These are phyloP conservation scores for Lactuca sativa DNA, from an alignment of 129 eudicot species.

Conservation along the genomic window DNA sequence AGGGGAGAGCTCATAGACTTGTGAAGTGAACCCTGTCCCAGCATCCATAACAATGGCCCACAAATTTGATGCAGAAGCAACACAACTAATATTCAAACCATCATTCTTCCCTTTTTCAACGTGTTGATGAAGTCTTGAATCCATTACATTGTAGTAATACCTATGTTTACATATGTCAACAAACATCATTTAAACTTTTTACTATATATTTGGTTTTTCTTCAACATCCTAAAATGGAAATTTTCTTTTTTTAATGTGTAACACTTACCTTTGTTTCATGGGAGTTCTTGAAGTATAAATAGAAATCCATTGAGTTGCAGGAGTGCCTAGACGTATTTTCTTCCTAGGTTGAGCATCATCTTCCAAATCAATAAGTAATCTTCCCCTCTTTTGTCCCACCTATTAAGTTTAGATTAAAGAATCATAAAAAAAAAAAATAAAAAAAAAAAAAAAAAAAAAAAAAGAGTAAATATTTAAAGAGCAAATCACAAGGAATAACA, in stretches of 20 bases:
- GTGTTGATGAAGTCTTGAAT: slow-evolving; percentile 68
- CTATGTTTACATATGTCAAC: slow-evolving; percentile 23
- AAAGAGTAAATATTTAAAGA: slow-evolving; percentile 1
- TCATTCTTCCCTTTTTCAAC: slow-evolving; percentile 72
- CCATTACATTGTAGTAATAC: slow-evolving; percentile 71
- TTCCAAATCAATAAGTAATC: slow-evolving; percentile 59
- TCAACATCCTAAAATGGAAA: background rate
- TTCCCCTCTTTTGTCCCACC: slow-evolving; percentile 83
- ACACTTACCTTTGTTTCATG: slow-evolving; percentile 72
- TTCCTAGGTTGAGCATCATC: slow-evolving; percentile 72
- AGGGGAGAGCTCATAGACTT: slow-evolving; percentile 69
- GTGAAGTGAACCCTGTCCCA: slow-evolving; percentile 62
- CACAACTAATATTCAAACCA: slow-evolving; percentile 63
- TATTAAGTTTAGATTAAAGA: slow-evolving; percentile 16
- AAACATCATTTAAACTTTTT: background rate
- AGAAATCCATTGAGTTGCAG: slow-evolving; percentile 83
- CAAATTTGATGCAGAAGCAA: slow-evolving; percentile 59
- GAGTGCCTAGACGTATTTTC: slow-evolving; percentile 71
- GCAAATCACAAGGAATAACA: background rate
- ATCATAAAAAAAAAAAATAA: no score
- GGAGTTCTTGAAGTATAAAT: slow-evolving; percentile 69
- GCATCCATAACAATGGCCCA: slow-evolving; percentile 91
- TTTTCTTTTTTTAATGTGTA: background rate
- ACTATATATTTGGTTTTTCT: background rate
- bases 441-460: no score